Evolutionary conservation across 345 rosid species (phyloP).

Genomic region (Linum usitatissimum): DNA sequence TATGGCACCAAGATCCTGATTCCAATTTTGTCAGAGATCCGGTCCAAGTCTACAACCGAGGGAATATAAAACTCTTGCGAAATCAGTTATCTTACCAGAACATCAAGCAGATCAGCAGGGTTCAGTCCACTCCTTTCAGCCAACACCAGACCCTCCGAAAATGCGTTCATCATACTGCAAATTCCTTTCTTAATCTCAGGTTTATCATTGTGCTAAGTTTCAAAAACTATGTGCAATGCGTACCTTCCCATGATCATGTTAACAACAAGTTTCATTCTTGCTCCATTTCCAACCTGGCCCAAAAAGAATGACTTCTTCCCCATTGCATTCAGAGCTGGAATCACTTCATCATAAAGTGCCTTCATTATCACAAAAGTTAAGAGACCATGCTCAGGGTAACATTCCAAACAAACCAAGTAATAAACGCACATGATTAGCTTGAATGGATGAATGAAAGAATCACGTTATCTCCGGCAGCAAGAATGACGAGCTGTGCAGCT

Average conservation of each 20-base stretch:
- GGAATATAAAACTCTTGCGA: neutral
- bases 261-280: slow-evolving; percentile 89
- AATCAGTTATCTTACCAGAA: slow-evolving; percentile 47
- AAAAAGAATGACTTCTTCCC: slow-evolving; percentile 86
- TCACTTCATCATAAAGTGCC: slow-evolving; percentile 62
- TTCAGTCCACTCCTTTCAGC: slow-evolving; percentile 72
- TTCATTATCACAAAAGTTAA: slow-evolving; percentile 14
- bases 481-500: slow-evolving; percentile 86
- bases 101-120: slow-evolving; percentile 56
- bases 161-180: slow-evolving; percentile 78
- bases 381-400: slow-evolving; percentile 4
- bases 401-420: no score
- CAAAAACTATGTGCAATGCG: neutral
- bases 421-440: no score
- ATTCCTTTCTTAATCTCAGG: neutral
- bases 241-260: slow-evolving; percentile 99
- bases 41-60: neutral
- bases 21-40: slow-evolving; percentile 3
- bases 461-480: slow-evolving; percentile 95
- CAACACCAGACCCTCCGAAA: slow-evolving; percentile 83
- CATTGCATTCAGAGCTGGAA: slow-evolving; percentile 68
- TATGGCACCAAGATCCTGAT: slow-evolving; percentile 71
- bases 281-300: slow-evolving; percentile 88
- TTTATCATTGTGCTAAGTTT: no score
- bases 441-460: neutral